These are phyloP conservation scores for Agaricus sinodeliciosus DNA, from an alignment of 768 basidiomycete species.

Conservation along the genomic window DNA sequence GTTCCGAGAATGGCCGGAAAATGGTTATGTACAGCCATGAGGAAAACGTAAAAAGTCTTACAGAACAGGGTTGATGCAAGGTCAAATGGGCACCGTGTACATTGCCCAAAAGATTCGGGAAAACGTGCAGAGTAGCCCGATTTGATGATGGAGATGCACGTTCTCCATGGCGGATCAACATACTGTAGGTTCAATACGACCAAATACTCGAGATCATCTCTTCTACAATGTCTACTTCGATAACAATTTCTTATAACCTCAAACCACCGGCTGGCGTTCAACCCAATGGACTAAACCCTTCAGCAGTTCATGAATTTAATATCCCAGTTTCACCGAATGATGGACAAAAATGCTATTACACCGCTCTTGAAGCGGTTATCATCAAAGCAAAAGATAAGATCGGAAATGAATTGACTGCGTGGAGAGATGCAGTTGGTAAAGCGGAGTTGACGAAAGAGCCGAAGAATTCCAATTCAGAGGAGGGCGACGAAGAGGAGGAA, in stretches of 20 bases:
- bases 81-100: too few relatives aligned
- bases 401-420: constrained; percentile 65
- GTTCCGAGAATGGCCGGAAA: neutral
- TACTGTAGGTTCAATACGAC: constrained; percentile 11
- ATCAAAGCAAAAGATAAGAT: constrained; percentile 44
- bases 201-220: constrained; percentile 16
- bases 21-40: too few relatives aligned
- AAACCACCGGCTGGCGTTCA: constrained; percentile 29
- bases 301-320: constrained; percentile 16
- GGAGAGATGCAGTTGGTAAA: constrained; percentile 70
- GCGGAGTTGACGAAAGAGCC: constrained; percentile 56
- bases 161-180: neutral
- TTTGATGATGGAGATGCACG: too few relatives aligned
- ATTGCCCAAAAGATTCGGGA: too few relatives aligned
- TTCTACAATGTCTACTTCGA: constrained; percentile 17
- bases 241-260: constrained; percentile 38
- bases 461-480: constrained; percentile 37
- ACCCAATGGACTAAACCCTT: constrained; percentile 12
- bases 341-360: constrained; percentile 40
- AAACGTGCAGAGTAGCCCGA: too few relatives aligned
- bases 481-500: constrained; percentile 35
- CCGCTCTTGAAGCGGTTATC: constrained; percentile 40
- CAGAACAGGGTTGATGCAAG: too few relatives aligned
- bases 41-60: too few relatives aligned
- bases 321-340: constrained; percentile 14